These are phyloP conservation scores for Trypanosomatidae sp. DNA, from an alignment of 208 protist species.

Conservation along the genomic window DNA sequence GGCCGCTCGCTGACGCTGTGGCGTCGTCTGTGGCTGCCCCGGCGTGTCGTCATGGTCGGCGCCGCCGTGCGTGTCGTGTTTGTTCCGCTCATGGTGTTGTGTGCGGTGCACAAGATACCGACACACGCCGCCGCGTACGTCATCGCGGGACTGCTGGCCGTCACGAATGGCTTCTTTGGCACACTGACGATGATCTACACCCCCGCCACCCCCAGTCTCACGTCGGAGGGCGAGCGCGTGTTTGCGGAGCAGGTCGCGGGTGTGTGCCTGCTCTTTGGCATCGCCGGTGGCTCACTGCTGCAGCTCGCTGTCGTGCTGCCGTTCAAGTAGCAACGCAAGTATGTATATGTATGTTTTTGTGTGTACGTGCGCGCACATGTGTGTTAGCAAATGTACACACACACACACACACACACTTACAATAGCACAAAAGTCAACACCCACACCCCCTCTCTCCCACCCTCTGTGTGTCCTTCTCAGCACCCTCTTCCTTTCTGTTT, in stretches of 20 bases:
- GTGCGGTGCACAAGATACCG: slow-evolving; percentile 34
- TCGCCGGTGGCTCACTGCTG: slow-evolving; percentile 37
- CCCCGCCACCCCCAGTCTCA: slow-evolving; percentile 20
- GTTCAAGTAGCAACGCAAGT: slow-evolving; percentile 2
- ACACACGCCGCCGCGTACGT: slow-evolving; percentile 28
- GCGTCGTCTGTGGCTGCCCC: slow-evolving; percentile 23
- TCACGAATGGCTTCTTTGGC: slow-evolving; percentile 70
- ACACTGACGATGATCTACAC: slow-evolving; percentile 67
- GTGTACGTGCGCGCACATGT: background rate
- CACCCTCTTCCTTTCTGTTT: slow-evolving; percentile 5
- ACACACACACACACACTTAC: background rate
- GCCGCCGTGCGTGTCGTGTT: slow-evolving; percentile 31
- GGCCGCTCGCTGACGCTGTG: slow-evolving; percentile 25
- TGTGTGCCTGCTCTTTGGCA: slow-evolving; percentile 41
- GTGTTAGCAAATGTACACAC: background rate
- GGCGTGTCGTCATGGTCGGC: slow-evolving; percentile 14
- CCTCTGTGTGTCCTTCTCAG: no score
- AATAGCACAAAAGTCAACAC: no score
- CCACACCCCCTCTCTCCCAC: no score
- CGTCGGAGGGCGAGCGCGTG: slow-evolving; percentile 31
- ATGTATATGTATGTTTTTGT: slow-evolving; percentile 1
- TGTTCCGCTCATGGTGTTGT: slow-evolving; percentile 61
- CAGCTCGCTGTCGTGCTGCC: slow-evolving; percentile 22
- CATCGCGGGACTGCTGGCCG: slow-evolving; percentile 22
- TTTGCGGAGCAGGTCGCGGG: slow-evolving; percentile 46